Conservation (phyloP, 2,329 filamentous ascomycete genomes). For the Diaporthe sp. region DNA sequence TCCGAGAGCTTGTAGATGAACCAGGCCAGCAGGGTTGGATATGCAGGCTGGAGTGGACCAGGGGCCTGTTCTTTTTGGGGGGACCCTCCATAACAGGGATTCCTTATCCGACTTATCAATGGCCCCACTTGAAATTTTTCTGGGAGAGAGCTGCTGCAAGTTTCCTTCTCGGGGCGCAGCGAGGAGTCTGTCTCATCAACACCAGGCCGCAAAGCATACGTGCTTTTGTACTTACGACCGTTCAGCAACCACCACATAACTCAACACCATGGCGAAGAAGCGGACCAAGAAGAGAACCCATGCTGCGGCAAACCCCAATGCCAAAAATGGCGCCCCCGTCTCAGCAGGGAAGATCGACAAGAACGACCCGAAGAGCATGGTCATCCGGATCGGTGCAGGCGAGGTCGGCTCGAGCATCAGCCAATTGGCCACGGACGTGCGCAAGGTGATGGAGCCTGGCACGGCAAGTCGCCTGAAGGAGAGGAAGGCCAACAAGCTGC, state of each 20-base stretch:
- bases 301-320: slow-evolving; percentile 73
- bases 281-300: slow-evolving; percentile 93
- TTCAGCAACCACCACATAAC: background rate
- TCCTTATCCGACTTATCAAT: slow-evolving; percentile 52
- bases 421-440: slow-evolving; percentile 91
- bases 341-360: slow-evolving; percentile 73
- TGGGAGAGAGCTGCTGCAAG: slow-evolving; percentile 11
- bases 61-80: background rate
- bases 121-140: slow-evolving; percentile 53
- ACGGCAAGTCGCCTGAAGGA: slow-evolving; percentile 93
- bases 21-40: background rate
- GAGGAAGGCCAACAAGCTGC: slow-evolving; percentile 86
- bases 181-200: background rate
- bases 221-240: slow-evolving; percentile 35
- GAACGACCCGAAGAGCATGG: slow-evolving; percentile 93
- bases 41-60: background rate
- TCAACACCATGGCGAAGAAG: slow-evolving; percentile 78
- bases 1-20: background rate
- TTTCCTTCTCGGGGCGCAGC: background rate
- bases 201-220: background rate
- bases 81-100: background rate
- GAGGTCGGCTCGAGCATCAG: slow-evolving; percentile 93
- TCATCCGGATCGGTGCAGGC: slow-evolving; percentile 95
- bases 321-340: slow-evolving; percentile 63
- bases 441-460: slow-evolving; percentile 94